phyloP scores from a whole-genome alignment of 2,329 filamentous ascomycete species.

The Aspergillus quadrilineatus region DNA sequence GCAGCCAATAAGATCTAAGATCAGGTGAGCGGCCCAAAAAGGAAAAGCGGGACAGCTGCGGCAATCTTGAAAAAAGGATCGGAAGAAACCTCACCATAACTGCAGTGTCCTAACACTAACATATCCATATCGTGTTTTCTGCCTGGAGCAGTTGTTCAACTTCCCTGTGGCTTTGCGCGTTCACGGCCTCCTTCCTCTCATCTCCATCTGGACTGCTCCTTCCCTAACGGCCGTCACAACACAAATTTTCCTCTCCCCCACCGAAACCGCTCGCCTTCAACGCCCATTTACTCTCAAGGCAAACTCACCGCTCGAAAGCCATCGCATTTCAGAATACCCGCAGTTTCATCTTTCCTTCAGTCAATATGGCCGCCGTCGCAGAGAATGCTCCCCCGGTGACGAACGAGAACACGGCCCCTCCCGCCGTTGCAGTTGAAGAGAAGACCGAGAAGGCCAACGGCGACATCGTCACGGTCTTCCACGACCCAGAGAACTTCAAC shows the following conservation, averaged over 20 bases:
- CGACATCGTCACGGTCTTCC: slow-evolving; percentile 88
- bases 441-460: slow-evolving; percentile 36
- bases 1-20: slow-evolving; percentile 21
- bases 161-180: slow-evolving; percentile 10
- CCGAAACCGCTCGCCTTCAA: slow-evolving; percentile 18
- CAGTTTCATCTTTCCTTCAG: slow-evolving; percentile 9
- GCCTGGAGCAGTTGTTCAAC: slow-evolving; percentile 39
- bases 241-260: slow-evolving; percentile 27
- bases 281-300: slow-evolving; percentile 11
- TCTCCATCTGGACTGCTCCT: slow-evolving; percentile 26
- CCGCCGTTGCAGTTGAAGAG: slow-evolving; percentile 48
- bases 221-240: slow-evolving; percentile 21
- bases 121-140: slow-evolving; percentile 26
- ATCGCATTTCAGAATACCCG: slow-evolving; percentile 6
- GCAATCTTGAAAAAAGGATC: slow-evolving; percentile 26
- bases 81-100: slow-evolving; percentile 36
- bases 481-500: slow-evolving; percentile 98
- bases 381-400: slow-evolving; percentile 38
- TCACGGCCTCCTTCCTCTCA: slow-evolving; percentile 15
- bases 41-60: slow-evolving; percentile 26
- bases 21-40: slow-evolving; percentile 23
- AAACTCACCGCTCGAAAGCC: slow-evolving; percentile 10
- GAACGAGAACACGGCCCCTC: slow-evolving; percentile 58
- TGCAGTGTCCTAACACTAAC: slow-evolving; percentile 16
- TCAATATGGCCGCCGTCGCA: slow-evolving; percentile 39